Evolutionary conservation across 2,329 filamentous ascomycete species (phyloP), one percentile per base, ranked within the genome.

Genomic region (Trichophyton benhamiae): DNA sequence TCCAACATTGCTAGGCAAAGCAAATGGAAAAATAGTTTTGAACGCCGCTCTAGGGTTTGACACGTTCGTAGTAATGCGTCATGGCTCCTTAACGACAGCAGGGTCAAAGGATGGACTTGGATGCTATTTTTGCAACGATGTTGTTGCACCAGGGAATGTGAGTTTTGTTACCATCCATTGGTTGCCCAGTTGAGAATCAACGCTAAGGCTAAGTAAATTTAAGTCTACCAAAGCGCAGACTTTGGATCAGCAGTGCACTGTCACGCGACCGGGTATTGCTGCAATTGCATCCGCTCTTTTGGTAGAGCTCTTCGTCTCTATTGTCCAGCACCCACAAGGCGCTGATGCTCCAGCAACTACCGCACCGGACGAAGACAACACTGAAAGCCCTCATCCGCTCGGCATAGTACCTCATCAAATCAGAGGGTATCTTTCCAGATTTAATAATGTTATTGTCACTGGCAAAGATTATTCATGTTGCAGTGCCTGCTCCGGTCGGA

Each of bases 91-190:
- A 66, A 78, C 79, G 2, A 72, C 75, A 48, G 77, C 79, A 58
- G 78, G 82, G 9, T 80, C 76, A n/a, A 79, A 83, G 60, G 78
- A 84, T 59, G 84, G 89, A 27, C 79, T 97, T 27, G 94, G 94
- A 8, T 99, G 94, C 75, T 99, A 99, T 73, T 99, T 97, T 75
- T 99, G 94, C 76, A 97, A 95, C 69, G 94, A 99, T 72, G 92
- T 99, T 27, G 92, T 97, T 58, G 89, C 92, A 5, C 94, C 94
- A 22, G 87, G 87, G 64, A 90, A 97, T 77, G 91, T 95, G 78
- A 84, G 87, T 81, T 41, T 48, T n/a, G 9, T 17, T 52, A 60
- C 44, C 13, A 48, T 15, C 48, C 11, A 46, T 9, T 53, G 46
- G 38, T 42, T 53, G 46, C 41, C 38, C 20, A 17, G 13, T 57